Base-by-base conservation (phyloP, 768 basidiomycete genomes). In the Naganishia friedmannii region DNA sequence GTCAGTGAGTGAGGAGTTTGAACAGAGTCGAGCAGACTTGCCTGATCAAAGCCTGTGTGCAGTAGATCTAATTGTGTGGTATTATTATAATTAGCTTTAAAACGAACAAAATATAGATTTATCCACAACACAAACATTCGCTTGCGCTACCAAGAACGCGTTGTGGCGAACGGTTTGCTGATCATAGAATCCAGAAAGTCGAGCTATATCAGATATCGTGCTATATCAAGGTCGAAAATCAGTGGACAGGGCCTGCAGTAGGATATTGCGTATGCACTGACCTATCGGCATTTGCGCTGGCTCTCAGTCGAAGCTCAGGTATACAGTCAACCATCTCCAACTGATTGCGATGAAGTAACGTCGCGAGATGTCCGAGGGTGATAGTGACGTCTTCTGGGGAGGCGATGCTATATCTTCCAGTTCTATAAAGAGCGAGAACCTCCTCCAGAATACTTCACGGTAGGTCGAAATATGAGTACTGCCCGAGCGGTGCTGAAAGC, bases 81-180 rank as follows among this genome's bases (percentile, higher is more conserved):
- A n/a, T n/a, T n/a, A n/a, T n/a, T n/a, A n/a, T n/a, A n/a, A n/a
- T n/a, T n/a, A n/a, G n/a, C n/a, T n/a, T n/a, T n/a, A n/a, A n/a
- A n/a, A n/a, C n/a, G n/a, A n/a, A n/a, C n/a, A n/a, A n/a, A n/a
- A n/a, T n/a, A n/a, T n/a, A n/a, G n/a, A n/a, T n/a, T n/a, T n/a
- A n/a, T n/a, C n/a, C n/a, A n/a, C n/a, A n/a, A n/a, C n/a, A n/a
- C n/a, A n/a, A n/a, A n/a, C n/a, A 42, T 70, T 70, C 7, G 55
- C 69, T 23, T 70, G 69, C 1, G 69, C 69, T 1, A 70, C 69
- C 57, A 53, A 19, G 28, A 70, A 70, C 2, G 69, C 58, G 23
- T 70, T 55, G 51, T 39, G 45, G 1, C 58, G 58, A 39, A 23
- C 60, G 45, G 58, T 60, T 13, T 32, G 23, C 4, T 55, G 39